Percentiles rank a stretch among this genome's conserved stretches.
These are phyloP conservation scores for Orbilia brochopaga DNA, from an alignment of 2,329 filamentous ascomycete species.

Conservation along the genomic window DNA sequence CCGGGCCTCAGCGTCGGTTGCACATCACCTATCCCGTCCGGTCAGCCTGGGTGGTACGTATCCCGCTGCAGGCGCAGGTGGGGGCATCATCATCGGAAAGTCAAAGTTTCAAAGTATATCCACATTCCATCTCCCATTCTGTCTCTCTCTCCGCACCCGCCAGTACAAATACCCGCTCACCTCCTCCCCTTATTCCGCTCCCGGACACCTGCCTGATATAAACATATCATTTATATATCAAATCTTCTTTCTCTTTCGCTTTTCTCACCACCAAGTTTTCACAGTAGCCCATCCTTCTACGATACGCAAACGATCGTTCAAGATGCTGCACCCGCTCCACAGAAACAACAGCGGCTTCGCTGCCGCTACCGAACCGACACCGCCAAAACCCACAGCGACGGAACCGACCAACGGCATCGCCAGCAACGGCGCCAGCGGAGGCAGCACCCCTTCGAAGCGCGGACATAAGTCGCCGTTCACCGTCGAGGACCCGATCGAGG, in stretches of 20 bases:
- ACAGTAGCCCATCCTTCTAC: background rate
- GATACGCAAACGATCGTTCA: conserved; percentile 13
- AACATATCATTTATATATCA: no score
- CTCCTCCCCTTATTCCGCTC: background rate
- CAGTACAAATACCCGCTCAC: background rate
- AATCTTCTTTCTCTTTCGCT: no score
- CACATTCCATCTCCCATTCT: background rate
- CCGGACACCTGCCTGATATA: no score
- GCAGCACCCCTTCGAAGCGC: conserved; percentile 18
- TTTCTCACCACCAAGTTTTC: background rate
- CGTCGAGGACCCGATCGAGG: conserved; percentile 52
- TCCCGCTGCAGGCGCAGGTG: conserved; percentile 1
- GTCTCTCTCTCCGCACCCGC: background rate
- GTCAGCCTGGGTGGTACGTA: conserved; percentile 20
- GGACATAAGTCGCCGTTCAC: conserved; percentile 49
- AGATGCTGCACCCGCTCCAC: conserved; percentile 43
- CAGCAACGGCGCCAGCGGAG: conserved; percentile 7
- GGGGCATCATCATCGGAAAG: conserved; percentile 18
- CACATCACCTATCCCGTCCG: conserved; percentile 34
- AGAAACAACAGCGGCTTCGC: conserved; percentile 13
- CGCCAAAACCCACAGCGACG: conserved; percentile 3
- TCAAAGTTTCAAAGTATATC: conserved; percentile 7
- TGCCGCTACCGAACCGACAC: background rate
- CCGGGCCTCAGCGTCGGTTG: conserved; percentile 32
- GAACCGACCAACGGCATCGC: conserved; percentile 7